Evolutionary conservation across 805 yeast species (phyloP).

Genomic region (Yarrowia sp.): DNA sequence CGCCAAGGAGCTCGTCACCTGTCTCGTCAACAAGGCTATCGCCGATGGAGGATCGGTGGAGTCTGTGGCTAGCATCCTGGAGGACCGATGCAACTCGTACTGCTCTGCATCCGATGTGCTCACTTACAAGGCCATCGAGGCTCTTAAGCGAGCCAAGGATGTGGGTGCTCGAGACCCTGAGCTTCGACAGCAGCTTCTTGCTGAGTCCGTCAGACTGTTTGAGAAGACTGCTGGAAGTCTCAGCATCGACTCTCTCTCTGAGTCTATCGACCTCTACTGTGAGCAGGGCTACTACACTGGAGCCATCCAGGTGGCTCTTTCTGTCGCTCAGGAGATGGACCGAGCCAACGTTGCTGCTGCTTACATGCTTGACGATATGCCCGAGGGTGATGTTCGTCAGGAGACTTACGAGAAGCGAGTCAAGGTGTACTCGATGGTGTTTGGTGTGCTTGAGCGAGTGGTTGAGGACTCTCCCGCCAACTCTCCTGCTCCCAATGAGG

Average conservation of each 20-base stretch:
- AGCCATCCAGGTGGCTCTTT: conserved; percentile 81
- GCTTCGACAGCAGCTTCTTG: conserved; percentile 66
- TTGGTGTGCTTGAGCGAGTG: conserved; percentile 73
- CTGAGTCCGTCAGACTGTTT: conserved; percentile 75
- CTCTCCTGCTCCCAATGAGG: conserved; percentile 48
- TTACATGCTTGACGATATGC: conserved; percentile 60
- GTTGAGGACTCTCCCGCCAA: conserved; percentile 67
- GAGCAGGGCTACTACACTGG: conserved; percentile 81
- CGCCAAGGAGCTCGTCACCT: conserved; percentile 84
- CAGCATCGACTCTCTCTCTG: conserved; percentile 78
- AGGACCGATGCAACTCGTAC: conserved; percentile 92
- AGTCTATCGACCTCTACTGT: conserved; percentile 78
- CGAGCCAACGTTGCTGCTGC: conserved; percentile 64
- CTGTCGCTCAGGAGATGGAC: conserved; percentile 74
- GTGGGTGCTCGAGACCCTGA: conserved; percentile 73
- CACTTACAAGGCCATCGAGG: conserved; percentile 92
- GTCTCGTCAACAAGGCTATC: conserved; percentile 87
- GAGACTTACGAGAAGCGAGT: conserved; percentile 60
- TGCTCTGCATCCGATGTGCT: conserved; percentile 93
- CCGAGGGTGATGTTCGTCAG: conserved; percentile 60
- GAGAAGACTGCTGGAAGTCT: conserved; percentile 81
- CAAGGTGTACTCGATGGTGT: conserved; percentile 73
- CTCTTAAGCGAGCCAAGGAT: conserved; percentile 82
- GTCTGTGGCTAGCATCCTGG: conserved; percentile 81
- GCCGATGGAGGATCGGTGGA: conserved; percentile 93